Base-by-base conservation (phyloP, 768 basidiomycete species). In the Pholiota conissans region DNA sequence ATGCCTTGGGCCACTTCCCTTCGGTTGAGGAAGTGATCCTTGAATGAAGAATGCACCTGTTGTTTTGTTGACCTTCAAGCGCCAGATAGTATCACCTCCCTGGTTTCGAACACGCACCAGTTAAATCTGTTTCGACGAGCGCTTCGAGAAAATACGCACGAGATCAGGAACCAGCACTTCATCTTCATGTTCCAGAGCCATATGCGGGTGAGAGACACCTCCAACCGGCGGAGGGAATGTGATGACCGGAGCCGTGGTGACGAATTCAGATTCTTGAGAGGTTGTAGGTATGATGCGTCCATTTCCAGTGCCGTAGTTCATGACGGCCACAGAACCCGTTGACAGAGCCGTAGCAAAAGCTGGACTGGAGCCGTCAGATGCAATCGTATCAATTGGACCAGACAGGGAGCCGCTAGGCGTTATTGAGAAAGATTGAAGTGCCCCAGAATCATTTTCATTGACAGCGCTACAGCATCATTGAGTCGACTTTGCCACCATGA, bases 61-160 rank as follows among this genome's bases (percentile, higher is more conserved):
- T 6, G 69, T 60, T 0, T 73, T 72, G 49, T 78, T 68, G 45
- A 78, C 71, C 39, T 74, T 77, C 2, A 90, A 73, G 35, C 89
- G 76, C 86, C 88, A 91, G 55, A 90, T 82, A 57, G 77, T 86
- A 70, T 90, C 88, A 0, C 69, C 80, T 26, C 89, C 88, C 86
- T 88, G 49, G 46, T 47, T 7, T 24, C n/a, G 10, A 39, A 37
- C 27, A 45, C 39, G 63, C 24, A 16, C 16, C 11, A 40, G 16
- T 29, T 13, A 50, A 24, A n/a, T n/a, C n/a, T n/a, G n/a, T n/a
- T n/a, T n/a, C n/a, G n/a, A n/a, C n/a, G n/a, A n/a, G n/a, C n/a
- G n/a, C n/a, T 11, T 34, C 10, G 6, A 4, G 16, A 32, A 1
- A 16, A 1, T 2, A 67, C 80, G 52, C 53, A 87, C 87, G 67